Base-by-base conservation (phyloP, 345 rosid genomes). In the Lumnitzera racemosa region DNA sequence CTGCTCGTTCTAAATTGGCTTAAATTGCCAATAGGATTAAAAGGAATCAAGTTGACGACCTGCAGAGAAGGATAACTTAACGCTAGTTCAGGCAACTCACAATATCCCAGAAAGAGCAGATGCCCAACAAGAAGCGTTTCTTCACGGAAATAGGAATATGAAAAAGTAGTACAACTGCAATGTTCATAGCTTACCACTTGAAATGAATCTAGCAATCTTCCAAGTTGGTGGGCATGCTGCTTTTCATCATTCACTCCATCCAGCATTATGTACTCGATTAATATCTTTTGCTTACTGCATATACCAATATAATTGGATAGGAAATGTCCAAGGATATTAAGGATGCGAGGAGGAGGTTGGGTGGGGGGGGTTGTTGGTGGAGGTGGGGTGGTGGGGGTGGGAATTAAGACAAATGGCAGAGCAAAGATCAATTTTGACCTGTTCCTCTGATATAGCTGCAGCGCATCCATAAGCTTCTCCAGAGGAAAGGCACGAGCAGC, bases 401-500 rank as follows among this genome's bases (percentile, higher is more conserved):
- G 59, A 15, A 59, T 41, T 23, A 29, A 62, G 27, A 31, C 20
- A 63, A 70, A 60, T 14, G 8, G 29, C 63, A 46, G 58, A 52
- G 43, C 15, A 49, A 4, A 15, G 47, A 57, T 51, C 49, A 52
- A 5, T 65, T 20, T 47, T 56, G 58, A 89, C 98, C 96, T 88
- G 63, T 74, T 81, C 61, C 70, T 83, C 69, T 94, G 99, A 78
- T 90, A 90, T 52, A 65, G 51, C 57, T 83, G 78, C 62, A 94
- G 76, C 41, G 96, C 31, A 72, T 77, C 75, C 91, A 94, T 90
- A 16, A 94, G 99, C 73, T 88, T 94, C 69, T 76, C 89, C 72
- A 94, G 75, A 70, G 96, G 91, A 78, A 90, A 94, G 72, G 99
- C 99, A 69, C 96, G 82, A 59, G 99, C 97, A 24, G 97, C 88